A percentile compares a stretch with the other conserved stretches of the same genome.
Conservation (phyloP, 2,329 filamentous ascomycete species). For the Geosmithia morbida region DNA sequence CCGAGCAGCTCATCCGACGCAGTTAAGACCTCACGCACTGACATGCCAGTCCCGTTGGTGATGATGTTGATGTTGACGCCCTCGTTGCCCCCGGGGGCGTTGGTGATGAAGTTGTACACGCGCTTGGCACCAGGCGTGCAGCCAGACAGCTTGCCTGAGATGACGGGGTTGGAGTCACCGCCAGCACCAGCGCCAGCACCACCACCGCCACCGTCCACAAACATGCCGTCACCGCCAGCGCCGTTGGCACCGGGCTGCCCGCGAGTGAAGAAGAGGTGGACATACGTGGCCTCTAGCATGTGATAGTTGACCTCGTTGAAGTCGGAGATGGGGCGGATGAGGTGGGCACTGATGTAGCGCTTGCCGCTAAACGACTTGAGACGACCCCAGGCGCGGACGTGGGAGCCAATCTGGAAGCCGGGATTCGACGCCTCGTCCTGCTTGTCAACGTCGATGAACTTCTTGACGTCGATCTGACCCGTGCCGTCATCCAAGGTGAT, state of each 20-base stretch:
- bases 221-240: slow-evolving; percentile 35
- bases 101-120: slow-evolving; percentile 58
- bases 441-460: slow-evolving; percentile 60
- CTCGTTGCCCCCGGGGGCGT: slow-evolving; percentile 59
- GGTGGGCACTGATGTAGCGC: slow-evolving; percentile 65
- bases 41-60: slow-evolving; percentile 48
- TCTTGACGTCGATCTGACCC: slow-evolving; percentile 78
- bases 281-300: slow-evolving; percentile 74
- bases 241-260: slow-evolving; percentile 36
- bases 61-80: slow-evolving; percentile 74
- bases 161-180: slow-evolving; percentile 7
- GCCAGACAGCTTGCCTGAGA: slow-evolving; percentile 22
- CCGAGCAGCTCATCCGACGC: slow-evolving; percentile 71
- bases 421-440: slow-evolving; percentile 27
- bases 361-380: slow-evolving; percentile 77
- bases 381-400: slow-evolving; percentile 75
- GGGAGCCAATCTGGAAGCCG: slow-evolving; percentile 56
- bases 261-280: slow-evolving; percentile 71
- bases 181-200: slow-evolving; percentile 19
- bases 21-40: slow-evolving; percentile 53
- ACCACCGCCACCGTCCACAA: slow-evolving; percentile 33
- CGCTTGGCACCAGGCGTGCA: slow-evolving; percentile 46
- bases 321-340: slow-evolving; percentile 69
- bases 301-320: slow-evolving; percentile 92
- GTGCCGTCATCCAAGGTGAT: slow-evolving; percentile 95